Evolutionary conservation across 345 rosid species (phyloP).

Genomic region (Salix brachista): DNA sequence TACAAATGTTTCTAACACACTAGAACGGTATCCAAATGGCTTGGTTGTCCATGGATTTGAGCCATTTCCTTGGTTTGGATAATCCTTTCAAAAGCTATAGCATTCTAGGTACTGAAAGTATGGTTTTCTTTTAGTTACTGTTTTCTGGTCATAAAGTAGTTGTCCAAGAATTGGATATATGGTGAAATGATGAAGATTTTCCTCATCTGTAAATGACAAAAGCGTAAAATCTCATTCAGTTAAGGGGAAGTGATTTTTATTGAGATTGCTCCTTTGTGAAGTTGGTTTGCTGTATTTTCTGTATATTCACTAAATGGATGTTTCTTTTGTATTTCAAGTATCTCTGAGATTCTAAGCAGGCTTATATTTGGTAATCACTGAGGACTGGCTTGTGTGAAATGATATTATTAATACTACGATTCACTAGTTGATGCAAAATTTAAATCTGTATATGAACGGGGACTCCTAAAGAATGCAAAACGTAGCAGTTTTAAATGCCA

Average conservation of each 20-base stretch:
- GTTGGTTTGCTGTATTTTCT: not conserved
- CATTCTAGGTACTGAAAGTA: not conserved
- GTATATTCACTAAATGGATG: not conserved
- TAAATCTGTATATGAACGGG: not conserved
- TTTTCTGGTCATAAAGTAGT: not conserved
- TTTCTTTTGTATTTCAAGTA: not conserved
- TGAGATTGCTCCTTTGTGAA: not conserved
- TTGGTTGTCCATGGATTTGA: not conserved
- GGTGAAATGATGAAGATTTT: not conserved
- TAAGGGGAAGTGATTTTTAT: not conserved
- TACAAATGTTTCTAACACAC: not conserved
- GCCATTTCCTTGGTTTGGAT: constrained; percentile 1
- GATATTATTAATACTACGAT: not conserved
- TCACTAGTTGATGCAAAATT: not conserved
- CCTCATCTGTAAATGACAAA: not conserved
- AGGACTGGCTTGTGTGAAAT: not conserved
- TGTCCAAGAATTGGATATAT: not conserved
- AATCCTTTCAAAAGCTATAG: not conserved
- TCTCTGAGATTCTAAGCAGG: not conserved
- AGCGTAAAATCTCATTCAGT: not conserved
- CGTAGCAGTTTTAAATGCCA: not conserved
- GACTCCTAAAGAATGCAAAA: not conserved
- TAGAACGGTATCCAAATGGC: not conserved
- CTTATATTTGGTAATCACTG: not conserved
- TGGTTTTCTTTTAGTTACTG: not conserved